These are phyloP conservation scores for Amauroascus niger DNA, from an alignment of 2,329 filamentous ascomycete species.

Conservation along the genomic window DNA sequence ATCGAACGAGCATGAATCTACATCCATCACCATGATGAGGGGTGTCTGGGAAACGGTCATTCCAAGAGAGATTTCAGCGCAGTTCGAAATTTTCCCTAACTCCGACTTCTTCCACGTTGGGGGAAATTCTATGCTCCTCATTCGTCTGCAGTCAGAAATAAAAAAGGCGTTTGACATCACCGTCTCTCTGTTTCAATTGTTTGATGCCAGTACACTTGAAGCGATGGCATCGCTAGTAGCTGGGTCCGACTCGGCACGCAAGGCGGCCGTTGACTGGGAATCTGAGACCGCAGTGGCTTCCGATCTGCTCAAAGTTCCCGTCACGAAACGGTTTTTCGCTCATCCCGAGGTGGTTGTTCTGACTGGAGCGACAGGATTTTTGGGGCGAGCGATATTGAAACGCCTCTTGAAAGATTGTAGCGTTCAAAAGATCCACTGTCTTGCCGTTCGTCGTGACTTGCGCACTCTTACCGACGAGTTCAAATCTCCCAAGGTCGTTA, in stretches of 20 bases:
- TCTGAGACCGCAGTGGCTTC: constrained; percentile 2
- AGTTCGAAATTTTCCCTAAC: background rate
- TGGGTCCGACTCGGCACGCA: too few species aligned
- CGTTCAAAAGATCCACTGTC: constrained; percentile 36
- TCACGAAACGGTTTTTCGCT: background rate
- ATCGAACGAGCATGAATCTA: too few species aligned
- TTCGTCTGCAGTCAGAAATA: constrained; percentile 32
- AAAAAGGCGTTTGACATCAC: constrained; percentile 24
- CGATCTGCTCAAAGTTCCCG: background rate
- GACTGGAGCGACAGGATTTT: constrained; percentile 29
- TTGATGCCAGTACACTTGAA: constrained; percentile 8
- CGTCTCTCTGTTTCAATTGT: constrained; percentile 6
- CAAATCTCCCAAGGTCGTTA: constrained; percentile 24
- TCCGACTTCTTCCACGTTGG: constrained; percentile 22
- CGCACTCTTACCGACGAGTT: constrained; percentile 1
- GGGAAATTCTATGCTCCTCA: constrained; percentile 24
- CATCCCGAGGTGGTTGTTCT: constrained; percentile 15
- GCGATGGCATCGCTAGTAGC: too few species aligned
- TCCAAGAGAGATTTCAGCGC: background rate
- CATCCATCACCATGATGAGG: too few species aligned
- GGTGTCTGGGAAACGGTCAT: constrained; percentile 10
- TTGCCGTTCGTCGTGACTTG: constrained; percentile 28
- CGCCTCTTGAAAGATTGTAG: constrained; percentile 26
- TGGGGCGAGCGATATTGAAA: constrained; percentile 34
- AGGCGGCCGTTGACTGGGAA: constrained; percentile 8